Conservation (phyloP, 2,329 filamentous ascomycete species). For the Aulographum hederae region DNA sequence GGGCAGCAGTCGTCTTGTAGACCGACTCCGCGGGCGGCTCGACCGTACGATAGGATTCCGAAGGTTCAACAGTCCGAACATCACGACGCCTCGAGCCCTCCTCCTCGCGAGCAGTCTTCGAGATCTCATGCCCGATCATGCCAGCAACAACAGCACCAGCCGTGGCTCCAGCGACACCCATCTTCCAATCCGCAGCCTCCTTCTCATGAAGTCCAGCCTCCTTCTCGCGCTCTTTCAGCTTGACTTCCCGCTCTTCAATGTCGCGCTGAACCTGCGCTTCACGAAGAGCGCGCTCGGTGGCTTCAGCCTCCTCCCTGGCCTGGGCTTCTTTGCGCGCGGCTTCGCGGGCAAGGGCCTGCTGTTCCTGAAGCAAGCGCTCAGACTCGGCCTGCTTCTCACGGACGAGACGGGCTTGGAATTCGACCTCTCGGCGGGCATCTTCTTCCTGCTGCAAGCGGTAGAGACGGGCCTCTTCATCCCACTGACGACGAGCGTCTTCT, state of each 20-base stretch:
- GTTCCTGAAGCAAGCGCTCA: conserved; percentile 4
- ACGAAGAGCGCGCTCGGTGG: conserved; percentile 1
- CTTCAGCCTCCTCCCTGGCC: conserved; percentile 3
- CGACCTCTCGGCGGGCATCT: conserved; percentile 7
- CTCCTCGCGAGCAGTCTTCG: too few relatives aligned
- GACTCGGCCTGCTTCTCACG: conserved; percentile 3
- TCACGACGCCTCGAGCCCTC: neutral
- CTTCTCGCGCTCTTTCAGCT: conserved; percentile 15
- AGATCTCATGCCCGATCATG: neutral
- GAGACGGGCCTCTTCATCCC: conserved; percentile 1
- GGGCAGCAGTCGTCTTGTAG: conserved; percentile 7
- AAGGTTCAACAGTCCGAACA: neutral
- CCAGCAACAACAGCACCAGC: conserved; percentile 14
- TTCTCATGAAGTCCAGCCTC: conserved; percentile 7
- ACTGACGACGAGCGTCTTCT: too few relatives aligned
- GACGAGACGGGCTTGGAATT: neutral
- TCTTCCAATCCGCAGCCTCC: conserved; percentile 6
- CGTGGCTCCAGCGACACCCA: conserved; percentile 11
- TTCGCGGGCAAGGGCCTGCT: conserved; percentile 10
- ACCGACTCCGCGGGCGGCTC: neutral
- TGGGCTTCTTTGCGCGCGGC: conserved; percentile 11
- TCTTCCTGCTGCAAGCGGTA: conserved; percentile 7
- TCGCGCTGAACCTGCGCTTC: conserved; percentile 5
- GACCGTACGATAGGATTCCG: neutral
- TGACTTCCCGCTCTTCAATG: conserved; percentile 13